Evolutionary conservation across 1,284 basidiomycete genomes (phyloP), one percentile per base, ranked within the genome.

Genomic region (Fomitopsis pinicola): DNA sequence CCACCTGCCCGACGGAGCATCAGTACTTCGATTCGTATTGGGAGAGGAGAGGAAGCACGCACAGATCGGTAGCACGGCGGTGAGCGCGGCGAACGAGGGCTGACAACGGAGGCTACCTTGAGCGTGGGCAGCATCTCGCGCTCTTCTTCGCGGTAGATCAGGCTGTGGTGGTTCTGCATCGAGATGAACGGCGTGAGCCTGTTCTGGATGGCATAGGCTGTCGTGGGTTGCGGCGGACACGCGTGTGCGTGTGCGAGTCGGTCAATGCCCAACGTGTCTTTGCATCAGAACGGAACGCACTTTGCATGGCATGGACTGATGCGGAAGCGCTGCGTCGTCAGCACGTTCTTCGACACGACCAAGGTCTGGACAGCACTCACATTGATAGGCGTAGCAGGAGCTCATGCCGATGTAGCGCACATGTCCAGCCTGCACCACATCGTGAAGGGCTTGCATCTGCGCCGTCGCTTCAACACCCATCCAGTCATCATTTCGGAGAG

Each of bases 391-490:
- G 26, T 61, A 66, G 63, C 73, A 74, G 3, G 75, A 78, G 38
- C 77, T 80, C 86, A 85, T 88, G 53, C 88, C 88, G 60, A 89
- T 81, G 72, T 89, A 90, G 10, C 87, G 78, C 15, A 83, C 87
- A 61, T 82, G 82, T 3, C 88, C 88, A 0, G 79, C 79, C 68
- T 87, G 71, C 19, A 89, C 85, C 22, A 89, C 81, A 63, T 89
- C 87, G 64, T 88, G 85, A 1, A 89, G 77, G 5, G 87, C 87
- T 74, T 85, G 81, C 87, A 90, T 68, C 58, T 66, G 19, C 2
- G 22, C 5, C 4, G 45, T 5, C 26, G 14, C 22, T 3, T 33
- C 12, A n/a, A 10, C 12, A 7, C 28, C 14, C 4, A 33, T 33
- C 12, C 5, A 14, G 9, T 19, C 45, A 40, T 8, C 5, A n/a